Evolutionary conservation across 345 rosid species (phyloP).

Genomic region (Psidium guajava): DNA sequence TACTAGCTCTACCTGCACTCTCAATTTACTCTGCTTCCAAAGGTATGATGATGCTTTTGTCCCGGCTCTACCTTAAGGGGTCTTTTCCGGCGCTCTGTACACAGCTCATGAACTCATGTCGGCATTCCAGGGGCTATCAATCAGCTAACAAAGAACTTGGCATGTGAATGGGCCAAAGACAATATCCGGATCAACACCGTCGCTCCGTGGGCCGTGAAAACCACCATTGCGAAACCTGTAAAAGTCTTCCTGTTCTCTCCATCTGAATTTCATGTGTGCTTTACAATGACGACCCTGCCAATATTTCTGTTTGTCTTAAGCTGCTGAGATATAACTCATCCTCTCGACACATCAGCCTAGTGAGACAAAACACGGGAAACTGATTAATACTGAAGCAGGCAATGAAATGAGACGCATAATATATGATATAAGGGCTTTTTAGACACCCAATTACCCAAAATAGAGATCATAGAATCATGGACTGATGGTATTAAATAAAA

Average conservation of each 20-base stretch:
- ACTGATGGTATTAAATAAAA: not conserved
- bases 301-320: not conserved
- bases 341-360: not conserved
- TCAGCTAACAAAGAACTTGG: conserved; percentile 36
- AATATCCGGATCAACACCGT: conserved; percentile 27
- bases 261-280: not conserved
- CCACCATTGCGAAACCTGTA: conserved; percentile 12
- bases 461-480: not conserved
- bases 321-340: not conserved
- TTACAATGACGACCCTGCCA: not conserved
- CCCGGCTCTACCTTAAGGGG: conserved; percentile 5
- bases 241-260: not conserved
- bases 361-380: not conserved
- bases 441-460: not conserved
- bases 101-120: not conserved
- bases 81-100: not conserved
- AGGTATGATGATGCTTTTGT: conserved; percentile 13
- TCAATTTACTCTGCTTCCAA: conserved; percentile 30
- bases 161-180: conserved; percentile 47
- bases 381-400: not conserved
- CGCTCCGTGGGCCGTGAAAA: conserved; percentile 25
- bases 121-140: conserved; percentile 24
- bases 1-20: conserved; percentile 1
- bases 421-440: not conserved
- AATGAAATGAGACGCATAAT: not conserved